A percentile compares a stretch with the other conserved stretches of the same genome.
These are phyloP conservation scores for Alisma plantagoaquatica DNA, from an alignment of 106 monocot genomes.

Conservation along the genomic window DNA sequence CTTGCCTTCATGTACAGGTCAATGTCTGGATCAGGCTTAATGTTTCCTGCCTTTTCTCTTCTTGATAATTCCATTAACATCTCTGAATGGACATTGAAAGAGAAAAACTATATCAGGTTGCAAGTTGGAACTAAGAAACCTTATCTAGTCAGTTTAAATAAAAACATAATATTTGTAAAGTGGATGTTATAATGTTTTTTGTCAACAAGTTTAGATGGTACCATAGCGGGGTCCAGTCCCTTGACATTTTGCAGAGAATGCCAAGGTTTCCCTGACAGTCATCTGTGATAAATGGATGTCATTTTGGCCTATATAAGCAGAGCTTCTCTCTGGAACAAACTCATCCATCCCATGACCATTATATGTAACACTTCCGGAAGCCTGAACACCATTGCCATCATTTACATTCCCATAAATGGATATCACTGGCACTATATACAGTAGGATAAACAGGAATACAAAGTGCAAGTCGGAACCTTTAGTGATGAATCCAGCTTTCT, in stretches of 20 bases:
- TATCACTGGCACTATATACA: not conserved
- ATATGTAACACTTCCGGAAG: conserved; percentile 33
- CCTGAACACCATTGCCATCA: conserved; percentile 3
- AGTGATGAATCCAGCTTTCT: conserved; percentile 7
- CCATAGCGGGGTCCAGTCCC: conserved; percentile 31
- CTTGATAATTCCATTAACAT: conserved; percentile 32
- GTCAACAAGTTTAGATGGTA: not conserved
- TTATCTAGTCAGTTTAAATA: not conserved
- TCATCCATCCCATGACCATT: conserved; percentile 46
- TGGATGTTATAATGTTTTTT: no score
- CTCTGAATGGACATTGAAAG: conserved; percentile 13
- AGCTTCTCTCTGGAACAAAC: no score
- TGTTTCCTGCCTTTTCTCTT: conserved; percentile 34
- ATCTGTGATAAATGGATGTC: conserved; percentile 36
- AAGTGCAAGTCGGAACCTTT: not conserved
- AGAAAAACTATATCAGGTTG: no score
- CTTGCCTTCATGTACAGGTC: conserved; percentile 55
- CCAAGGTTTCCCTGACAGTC: conserved; percentile 41
- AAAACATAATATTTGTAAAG: not conserved
- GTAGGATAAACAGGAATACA: not conserved
- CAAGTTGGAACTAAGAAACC: no score
- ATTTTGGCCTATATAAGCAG: conserved; percentile 42
- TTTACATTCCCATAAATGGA: not conserved
- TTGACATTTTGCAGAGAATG: conserved; percentile 41
- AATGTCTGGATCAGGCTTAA: conserved; percentile 40